Percentiles rank a stretch among this genome's conserved stretches.
Evolutionary conservation across 2,329 filamentous ascomycete genomes (phyloP).

Genomic region (Arachnomyces sp.): DNA sequence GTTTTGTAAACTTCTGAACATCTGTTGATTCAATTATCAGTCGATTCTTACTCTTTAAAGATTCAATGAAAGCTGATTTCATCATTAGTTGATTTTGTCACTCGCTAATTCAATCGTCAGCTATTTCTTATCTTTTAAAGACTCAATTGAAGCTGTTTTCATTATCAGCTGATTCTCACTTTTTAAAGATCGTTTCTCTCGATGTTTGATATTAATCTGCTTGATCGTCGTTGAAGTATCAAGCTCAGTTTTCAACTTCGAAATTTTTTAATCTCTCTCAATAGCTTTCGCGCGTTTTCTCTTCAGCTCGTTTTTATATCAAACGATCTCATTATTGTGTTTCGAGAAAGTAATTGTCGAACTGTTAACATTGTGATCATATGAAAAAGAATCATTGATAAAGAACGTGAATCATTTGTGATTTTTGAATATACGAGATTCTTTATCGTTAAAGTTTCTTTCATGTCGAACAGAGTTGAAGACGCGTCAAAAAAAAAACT

Average conservation of each 20-base stretch:
- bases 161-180: no score
- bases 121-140: no score
- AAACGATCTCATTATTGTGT: constrained; percentile 52
- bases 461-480: constrained; percentile 93
- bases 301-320: constrained; percentile 63
- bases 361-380: constrained; percentile 59
- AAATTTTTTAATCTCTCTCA: constrained; percentile 77
- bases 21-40: no score
- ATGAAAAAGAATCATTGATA: constrained; percentile 41
- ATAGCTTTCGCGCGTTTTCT: constrained; percentile 77
- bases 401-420: constrained; percentile 64
- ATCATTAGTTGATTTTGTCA: no score
- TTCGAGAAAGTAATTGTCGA: constrained; percentile 56
- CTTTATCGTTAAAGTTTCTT: constrained; percentile 70
- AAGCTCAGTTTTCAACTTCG: constrained; percentile 60
- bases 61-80: no score
- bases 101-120: no score
- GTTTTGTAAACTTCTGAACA: no score
- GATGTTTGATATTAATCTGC: constrained; percentile 74
- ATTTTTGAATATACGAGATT: constrained; percentile 49
- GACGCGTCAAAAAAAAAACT: constrained; percentile 75
- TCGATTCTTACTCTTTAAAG: no score
- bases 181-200: constrained; percentile 94
- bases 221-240: constrained; percentile 56
- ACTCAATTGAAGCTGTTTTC: no score